Percentiles rank a stretch among this genome's conserved stretches.
Conservation (phyloP, 805 yeast species). For the Tetrapisispora iriomotensis region DNA sequence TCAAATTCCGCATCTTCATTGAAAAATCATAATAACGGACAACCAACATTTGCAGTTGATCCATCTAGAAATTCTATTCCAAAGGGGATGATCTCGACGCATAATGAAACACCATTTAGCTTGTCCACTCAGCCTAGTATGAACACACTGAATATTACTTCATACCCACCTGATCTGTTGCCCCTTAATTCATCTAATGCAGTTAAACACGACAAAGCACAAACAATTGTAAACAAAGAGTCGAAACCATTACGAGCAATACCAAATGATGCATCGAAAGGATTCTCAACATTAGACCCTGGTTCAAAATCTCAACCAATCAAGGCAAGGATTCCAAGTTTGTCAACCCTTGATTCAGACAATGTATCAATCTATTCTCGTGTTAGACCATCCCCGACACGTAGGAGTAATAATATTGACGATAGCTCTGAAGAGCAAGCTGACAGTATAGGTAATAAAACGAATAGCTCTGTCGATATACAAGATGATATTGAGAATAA, state of each 20-base stretch:
- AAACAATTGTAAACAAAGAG: background rate
- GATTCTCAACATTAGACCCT: constrained; percentile 2
- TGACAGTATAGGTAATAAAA: background rate
- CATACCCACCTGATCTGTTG: background rate
- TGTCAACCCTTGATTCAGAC: background rate
- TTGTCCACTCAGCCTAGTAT: background rate
- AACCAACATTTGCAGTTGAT: constrained; percentile 24
- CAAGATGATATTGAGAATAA: no score
- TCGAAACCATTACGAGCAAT: background rate
- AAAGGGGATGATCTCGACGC: constrained; percentile 27
- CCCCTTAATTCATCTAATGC: no score
- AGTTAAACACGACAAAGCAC: no score
- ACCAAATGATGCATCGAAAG: background rate
- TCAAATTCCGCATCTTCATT: background rate
- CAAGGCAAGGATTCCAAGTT: background rate
- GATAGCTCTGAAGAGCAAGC: background rate
- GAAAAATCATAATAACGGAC: background rate
- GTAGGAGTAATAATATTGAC: background rate
- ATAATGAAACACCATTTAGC: constrained; percentile 27
- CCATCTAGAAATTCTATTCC: constrained; percentile 25
- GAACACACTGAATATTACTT: background rate
- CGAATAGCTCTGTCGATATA: no score
- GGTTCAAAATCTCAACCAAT: background rate
- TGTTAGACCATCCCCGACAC: constrained; percentile 1
- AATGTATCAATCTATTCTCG: background rate